Percentiles rank a stretch among this genome's conserved stretches.
These are phyloP conservation scores for Tetrahymena malaccensis DNA, from an alignment of 73 alveolate species.

Conservation along the genomic window DNA sequence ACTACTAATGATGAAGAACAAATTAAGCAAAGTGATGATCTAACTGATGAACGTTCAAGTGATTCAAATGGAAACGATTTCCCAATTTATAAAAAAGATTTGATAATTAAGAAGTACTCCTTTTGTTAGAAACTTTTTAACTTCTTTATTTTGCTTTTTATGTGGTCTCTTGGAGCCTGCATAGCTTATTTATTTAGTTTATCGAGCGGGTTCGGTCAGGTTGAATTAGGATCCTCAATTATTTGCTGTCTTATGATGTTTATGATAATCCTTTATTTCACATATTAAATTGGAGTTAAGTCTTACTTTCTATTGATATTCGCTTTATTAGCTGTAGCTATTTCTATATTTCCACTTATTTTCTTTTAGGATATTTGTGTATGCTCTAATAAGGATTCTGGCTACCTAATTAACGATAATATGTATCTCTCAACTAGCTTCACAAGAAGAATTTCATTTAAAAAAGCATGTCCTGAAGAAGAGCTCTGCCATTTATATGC, in stretches of 20 bases:
- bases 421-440: background rate
- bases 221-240: background rate
- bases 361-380: background rate
- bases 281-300: background rate
- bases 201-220: background rate
- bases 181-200: background rate
- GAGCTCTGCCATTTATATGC: constrained; percentile 34
- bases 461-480: constrained; percentile 5
- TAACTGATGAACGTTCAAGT: background rate
- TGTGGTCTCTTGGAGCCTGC: background rate
- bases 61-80: background rate
- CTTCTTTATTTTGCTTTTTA: background rate
- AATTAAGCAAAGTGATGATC: background rate
- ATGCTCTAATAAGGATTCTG: background rate
- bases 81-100: background rate
- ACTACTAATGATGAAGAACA: background rate
- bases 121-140: background rate
- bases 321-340: background rate
- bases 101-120: background rate
- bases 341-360: background rate
- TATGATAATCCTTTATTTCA: background rate
- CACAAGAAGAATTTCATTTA: background rate
- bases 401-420: background rate
- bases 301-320: background rate
- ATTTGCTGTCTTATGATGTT: background rate